Evolutionary conservation across 1,139 yeast genomes (phyloP).

Genomic region (Spencermartinsiella ligniputridi): DNA sequence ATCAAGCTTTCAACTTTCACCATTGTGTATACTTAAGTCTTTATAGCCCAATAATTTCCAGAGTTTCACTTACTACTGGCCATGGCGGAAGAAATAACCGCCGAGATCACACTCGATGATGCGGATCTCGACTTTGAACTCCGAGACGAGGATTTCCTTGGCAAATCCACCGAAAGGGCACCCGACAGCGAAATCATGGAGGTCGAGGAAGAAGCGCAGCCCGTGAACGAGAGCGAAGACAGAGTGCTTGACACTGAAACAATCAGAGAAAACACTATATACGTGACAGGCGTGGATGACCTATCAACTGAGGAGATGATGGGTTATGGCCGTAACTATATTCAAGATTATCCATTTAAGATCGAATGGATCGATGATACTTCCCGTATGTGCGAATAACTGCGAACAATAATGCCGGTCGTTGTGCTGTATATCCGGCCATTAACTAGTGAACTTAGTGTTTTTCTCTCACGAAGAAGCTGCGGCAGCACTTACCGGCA

Average conservation of each 20-base stretch:
- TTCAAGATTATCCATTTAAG: slow-evolving; percentile 43
- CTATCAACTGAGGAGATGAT: slow-evolving; percentile 63
- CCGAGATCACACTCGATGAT: slow-evolving; percentile 10
- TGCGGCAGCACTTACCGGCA: slow-evolving; percentile 34
- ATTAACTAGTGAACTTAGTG: slow-evolving; percentile 41
- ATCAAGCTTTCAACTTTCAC: no score
- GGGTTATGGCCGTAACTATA: slow-evolving; percentile 47
- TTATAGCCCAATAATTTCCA: no score
- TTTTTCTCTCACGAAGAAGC: slow-evolving; percentile 47
- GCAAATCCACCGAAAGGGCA: no score
- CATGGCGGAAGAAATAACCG: slow-evolving; percentile 2
- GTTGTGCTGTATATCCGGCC: background rate
- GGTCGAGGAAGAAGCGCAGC: no score
- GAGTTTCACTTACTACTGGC: background rate
- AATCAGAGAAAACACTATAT: slow-evolving; percentile 43
- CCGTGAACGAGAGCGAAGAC: no score
- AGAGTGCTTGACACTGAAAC: no score
- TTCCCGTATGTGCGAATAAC: slow-evolving; percentile 31
- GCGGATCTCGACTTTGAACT: slow-evolving; percentile 1
- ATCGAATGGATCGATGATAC: slow-evolving; percentile 72
- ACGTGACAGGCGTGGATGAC: slow-evolving; percentile 61
- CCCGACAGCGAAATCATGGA: no score
- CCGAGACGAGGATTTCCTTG: slow-evolving; percentile 1
- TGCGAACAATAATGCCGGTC: background rate
- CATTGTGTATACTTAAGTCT: no score